Evolutionary conservation across 225 moss, liverwort and hornwort genomes (phyloP).

Genomic region (Pleurozium schreberi): DNA sequence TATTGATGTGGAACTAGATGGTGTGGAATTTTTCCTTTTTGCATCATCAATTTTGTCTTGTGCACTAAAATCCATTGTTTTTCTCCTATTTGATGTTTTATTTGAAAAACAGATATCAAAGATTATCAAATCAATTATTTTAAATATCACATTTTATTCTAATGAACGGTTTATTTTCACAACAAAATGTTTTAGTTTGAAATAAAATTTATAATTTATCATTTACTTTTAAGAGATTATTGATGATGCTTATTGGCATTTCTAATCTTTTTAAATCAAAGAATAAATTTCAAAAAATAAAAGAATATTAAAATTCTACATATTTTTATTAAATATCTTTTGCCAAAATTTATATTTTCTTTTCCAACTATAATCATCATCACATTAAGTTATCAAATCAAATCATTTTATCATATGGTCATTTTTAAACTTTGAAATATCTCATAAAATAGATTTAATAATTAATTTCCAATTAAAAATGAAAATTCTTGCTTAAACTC

Average conservation of each 20-base stretch:
- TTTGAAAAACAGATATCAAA: background rate
- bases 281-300: background rate
- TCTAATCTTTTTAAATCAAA: background rate
- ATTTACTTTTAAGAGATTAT: too few relatives aligned
- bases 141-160: background rate
- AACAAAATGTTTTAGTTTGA: background rate
- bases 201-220: background rate
- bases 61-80: background rate
- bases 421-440: background rate
- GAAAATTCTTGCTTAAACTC: background rate
- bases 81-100: background rate
- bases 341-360: too few relatives aligned
- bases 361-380: too few relatives aligned
- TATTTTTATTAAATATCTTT: too few relatives aligned
- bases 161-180: background rate
- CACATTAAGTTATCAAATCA: background rate
- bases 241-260: too few relatives aligned
- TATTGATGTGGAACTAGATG: background rate
- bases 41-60: background rate
- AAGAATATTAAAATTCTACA: background rate
- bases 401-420: background rate
- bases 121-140: background rate
- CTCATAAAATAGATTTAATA: fast-evolving
- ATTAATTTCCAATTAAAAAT: background rate
- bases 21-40: background rate